Percentiles rank a stretch among this genome's conserved stretches.
Conservation (phyloP, 2,329 filamentous ascomycete genomes). For the Aspergillus arachidicola region DNA sequence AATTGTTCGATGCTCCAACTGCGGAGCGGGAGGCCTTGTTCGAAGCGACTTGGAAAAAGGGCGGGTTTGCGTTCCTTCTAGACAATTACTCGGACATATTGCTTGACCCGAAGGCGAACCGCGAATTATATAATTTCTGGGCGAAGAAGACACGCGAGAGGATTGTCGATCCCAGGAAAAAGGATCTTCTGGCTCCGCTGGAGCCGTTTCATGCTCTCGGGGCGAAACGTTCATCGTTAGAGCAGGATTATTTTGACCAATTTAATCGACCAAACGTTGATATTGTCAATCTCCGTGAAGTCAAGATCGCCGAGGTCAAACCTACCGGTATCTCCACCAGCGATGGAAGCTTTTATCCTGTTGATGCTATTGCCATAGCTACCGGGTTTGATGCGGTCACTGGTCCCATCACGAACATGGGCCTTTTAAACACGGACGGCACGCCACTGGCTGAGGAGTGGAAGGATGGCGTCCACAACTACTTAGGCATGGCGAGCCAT, state of each 20-base stretch:
- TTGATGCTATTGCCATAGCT: constrained; percentile 45
- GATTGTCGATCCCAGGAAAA: constrained; percentile 53
- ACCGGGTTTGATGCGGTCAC: constrained; percentile 47
- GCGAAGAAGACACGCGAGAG: constrained; percentile 54
- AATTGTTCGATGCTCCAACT: constrained; percentile 53
- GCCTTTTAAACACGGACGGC: constrained; percentile 33
- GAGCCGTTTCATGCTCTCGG: constrained; percentile 59
- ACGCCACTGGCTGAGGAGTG: constrained; percentile 40
- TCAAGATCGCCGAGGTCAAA: constrained; percentile 44
- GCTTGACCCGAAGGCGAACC: constrained; percentile 51
- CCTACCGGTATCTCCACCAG: constrained; percentile 43
- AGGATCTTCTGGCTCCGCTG: constrained; percentile 57
- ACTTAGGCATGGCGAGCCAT: constrained; percentile 46
- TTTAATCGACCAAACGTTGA: constrained; percentile 52
- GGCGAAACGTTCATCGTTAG: constrained; percentile 54
- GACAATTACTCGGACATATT: constrained; percentile 56
- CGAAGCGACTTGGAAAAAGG: constrained; percentile 53
- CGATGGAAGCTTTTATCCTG: constrained; percentile 39
- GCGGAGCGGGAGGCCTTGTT: constrained; percentile 54
- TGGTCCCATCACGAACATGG: constrained; percentile 39
- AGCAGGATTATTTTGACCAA: constrained; percentile 55
- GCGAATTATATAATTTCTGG: constrained; percentile 60
- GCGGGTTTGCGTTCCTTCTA: constrained; percentile 59
- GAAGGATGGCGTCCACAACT: constrained; percentile 38
- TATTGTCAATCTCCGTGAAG: constrained; percentile 49